Base-by-base conservation (phyloP, 1,284 basidiomycete species). In the Boletellus sp. region DNA sequence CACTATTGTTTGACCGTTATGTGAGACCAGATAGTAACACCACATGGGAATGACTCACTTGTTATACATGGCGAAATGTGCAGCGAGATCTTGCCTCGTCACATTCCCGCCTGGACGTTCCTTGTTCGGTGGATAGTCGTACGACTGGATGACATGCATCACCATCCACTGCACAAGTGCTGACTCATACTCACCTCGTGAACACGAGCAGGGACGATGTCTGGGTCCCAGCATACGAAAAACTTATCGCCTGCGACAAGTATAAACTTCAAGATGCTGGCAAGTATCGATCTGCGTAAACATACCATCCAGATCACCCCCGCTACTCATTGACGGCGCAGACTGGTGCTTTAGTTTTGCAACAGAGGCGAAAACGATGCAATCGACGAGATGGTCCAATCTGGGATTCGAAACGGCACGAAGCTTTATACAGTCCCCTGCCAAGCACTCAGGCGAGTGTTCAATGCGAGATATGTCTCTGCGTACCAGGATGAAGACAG, bases 321-420 rank as follows among this genome's bases (percentile, higher is more conserved):
- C 83, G 45, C 82, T 84, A 44, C 79, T 83, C 82, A 85, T 85
- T 0, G 82, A 78, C 10, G 83, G 82, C 8, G 83, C 83, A 18
- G 83, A 74, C 46, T 81, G 76, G 35, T 76, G 77, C 13, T 81
- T 83, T n/a, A 77, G 76, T 32, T 68, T 65, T 2, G 77, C 78
- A 16, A 79, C 77, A 1, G 77, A 76, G 2, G 84, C 77, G 57
- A 86, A 86, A 1, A 86, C 82, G 12, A 86, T 69, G 55, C 83
- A 86, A 52, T 86, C 83, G 0, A 82, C 74, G 0, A 86, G 73
- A 59, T 85, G 82, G 4, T 71, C 62, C 15, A 85, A 63, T 22
- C 70, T 63, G 4, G 74, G 71, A 54, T 80, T 69, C 47, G 78
- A 60, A 0, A 79, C 82, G 0, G 83, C 83, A 18, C 82, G 71